phyloP scores from a whole-genome alignment of 352 stramenopile species.

The Phytophthora fragariaefolia region DNA sequence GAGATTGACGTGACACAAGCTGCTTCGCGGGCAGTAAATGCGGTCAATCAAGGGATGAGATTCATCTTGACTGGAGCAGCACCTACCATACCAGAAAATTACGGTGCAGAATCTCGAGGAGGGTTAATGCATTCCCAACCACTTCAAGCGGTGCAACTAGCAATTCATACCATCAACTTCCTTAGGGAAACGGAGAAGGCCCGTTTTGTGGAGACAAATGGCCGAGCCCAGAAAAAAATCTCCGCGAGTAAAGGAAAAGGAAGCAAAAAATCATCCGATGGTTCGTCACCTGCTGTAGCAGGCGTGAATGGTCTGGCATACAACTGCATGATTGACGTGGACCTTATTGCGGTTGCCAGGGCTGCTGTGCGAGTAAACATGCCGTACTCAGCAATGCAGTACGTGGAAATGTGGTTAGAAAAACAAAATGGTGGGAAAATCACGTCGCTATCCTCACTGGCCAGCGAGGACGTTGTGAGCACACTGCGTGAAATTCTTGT shows the following conservation, averaged over 20 bases:
- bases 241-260: constrained; percentile 24
- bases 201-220: constrained; percentile 75
- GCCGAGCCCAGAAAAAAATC: constrained; percentile 18
- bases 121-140: constrained; percentile 26
- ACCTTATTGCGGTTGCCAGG: constrained; percentile 69
- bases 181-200: constrained; percentile 79
- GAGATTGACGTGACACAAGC: constrained; percentile 2
- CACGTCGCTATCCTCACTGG: constrained; percentile 40
- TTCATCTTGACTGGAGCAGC: constrained; percentile 42
- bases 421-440: constrained; percentile 55
- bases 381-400: constrained; percentile 90
- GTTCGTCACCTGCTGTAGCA: not conserved
- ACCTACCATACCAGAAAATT: not conserved
- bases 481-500: constrained; percentile 63
- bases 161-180: constrained; percentile 86
- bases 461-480: constrained; percentile 40
- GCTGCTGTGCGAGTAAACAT: constrained; percentile 80
- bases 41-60: constrained; percentile 52
- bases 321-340: constrained; percentile 62
- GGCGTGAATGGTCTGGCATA: constrained; percentile 51
- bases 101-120: not conserved
- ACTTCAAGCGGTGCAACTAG: constrained; percentile 61
- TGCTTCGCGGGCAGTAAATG: constrained; percentile 17
- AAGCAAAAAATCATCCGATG: constrained; percentile 18
- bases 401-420: constrained; percentile 90